Conservation (phyloP, 768 basidiomycete genomes). For the Guyanaporus albipodus region DNA sequence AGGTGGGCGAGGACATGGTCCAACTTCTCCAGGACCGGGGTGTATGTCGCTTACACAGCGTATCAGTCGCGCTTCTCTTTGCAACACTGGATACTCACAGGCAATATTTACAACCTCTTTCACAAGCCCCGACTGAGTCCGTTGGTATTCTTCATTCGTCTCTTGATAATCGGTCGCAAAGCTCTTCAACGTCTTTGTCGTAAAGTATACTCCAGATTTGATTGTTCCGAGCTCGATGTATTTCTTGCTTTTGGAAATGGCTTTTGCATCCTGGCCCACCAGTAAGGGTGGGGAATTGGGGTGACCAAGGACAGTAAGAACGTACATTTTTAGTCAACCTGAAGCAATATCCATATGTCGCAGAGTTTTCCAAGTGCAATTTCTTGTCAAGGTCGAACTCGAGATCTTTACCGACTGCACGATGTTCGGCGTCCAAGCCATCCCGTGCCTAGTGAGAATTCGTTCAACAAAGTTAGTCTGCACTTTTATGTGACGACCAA, state of each 20-base stretch:
- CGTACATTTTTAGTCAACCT: constrained; percentile 85
- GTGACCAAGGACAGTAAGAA: too few species aligned
- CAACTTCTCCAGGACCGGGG: constrained; percentile 78
- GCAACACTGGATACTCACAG: constrained; percentile 43
- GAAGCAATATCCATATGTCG: constrained; percentile 89
- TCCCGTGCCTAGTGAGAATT: constrained; percentile 52
- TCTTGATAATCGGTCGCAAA: constrained; percentile 72
- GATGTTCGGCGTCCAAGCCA: constrained; percentile 79
- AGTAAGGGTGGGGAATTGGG: too few species aligned
- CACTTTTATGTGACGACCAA: too few species aligned
- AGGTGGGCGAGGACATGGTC: constrained; percentile 84
- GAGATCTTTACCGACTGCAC: constrained; percentile 61
- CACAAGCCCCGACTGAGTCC: constrained; percentile 76
- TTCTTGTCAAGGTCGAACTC: constrained; percentile 89
- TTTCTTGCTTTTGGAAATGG: constrained; percentile 53
- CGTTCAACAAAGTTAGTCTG: background rate
- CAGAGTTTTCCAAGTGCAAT: constrained; percentile 89
- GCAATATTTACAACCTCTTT: constrained; percentile 93
- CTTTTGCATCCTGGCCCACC: constrained; percentile 67
- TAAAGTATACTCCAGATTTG: constrained; percentile 88
- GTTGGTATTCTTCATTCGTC: constrained; percentile 62
- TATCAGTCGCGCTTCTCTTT: background rate
- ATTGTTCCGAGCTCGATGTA: constrained; percentile 83
- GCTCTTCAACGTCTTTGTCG: constrained; percentile 68
- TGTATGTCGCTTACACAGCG: constrained; percentile 76